Evolutionary conservation across 2,329 filamentous ascomycete species (phyloP), one percentile per base, ranked within the genome.

Genomic region (Aspergillus clavatus): DNA sequence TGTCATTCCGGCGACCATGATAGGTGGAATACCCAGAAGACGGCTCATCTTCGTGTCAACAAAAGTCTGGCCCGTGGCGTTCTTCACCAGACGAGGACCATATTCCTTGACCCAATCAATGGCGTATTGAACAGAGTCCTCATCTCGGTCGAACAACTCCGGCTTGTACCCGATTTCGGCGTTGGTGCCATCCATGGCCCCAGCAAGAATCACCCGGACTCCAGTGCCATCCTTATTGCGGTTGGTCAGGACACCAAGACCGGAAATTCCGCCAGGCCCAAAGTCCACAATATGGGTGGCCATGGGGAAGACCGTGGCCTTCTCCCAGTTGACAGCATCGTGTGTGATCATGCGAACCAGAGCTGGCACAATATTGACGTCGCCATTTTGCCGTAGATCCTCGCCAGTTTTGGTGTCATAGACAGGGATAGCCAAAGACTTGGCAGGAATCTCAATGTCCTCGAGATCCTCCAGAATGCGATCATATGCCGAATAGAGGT

Each of bases 161-260:
- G 91, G 86, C 78, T 98, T 98, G 77, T 96, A 98, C 44, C 93
- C 93, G 51, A 98, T 86, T 69, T 97, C 93, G 24, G 80, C 77
- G 48, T 94, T 86, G 16, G 89, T 89, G 41, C 91, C 91, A 60
- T 91, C 87, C 59, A 98, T 86, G n/a, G 89, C 81, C 52, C 94
- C 93, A 35, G 89, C 93, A 47, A 98, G 79, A 55, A 98, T 95
- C 54, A 98, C 90, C 50, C 91, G 89, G 27, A 98, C 93, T 60
- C 93, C 93, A 46, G 89, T 97, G 52, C 93, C 93, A 68, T 98
- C 94, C 76, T 98, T 98, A 79, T 97, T 98, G 60, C 93, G 88
- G 77, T 95, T 97, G 46, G 93, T 98, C 53, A 98, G 76, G 37
- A 95, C 87, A 62, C 93, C 94, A 18, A 98, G 83, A 53, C 94